Evolutionary conservation across 805 yeast genomes (phyloP), one percentile per base, ranked within the genome.

Genomic region (Candida ulmi): DNA sequence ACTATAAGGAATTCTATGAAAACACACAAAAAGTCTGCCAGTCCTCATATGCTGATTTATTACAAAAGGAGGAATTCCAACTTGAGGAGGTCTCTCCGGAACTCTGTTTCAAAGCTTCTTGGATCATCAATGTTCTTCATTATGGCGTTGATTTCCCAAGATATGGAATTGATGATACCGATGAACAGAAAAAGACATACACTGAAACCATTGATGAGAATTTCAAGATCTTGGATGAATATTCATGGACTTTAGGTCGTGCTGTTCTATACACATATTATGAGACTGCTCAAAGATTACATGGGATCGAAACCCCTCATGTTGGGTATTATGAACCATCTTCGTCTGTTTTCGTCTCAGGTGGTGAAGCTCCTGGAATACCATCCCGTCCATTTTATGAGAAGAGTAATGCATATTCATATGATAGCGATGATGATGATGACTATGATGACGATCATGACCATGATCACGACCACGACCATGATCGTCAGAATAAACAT

Each of bases 201-300:
- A 15, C 43, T 26, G 46, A 47, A 13, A 8, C 37, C 5, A 19
- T 21, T 6, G 38, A 37, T 47, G 60, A 65, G 25, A 61, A 70
- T 2, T 63, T 78, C 33, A 65, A 64, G 33, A 62, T 77, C 15
- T 70, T 71, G 23, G 61, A 67, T 25, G 60, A 68, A 3, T 73
- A 71, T 41, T 66, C 77, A 1, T 76, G 81, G 81, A 75, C 80
- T 6, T 51, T 72, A 37, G 82, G 81, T 5, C 57, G 80, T 27
- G 88, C 88, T 2, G 55, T 81, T 9, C 56, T 82, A 17, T 82
- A 82, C 52, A 75, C 83, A 4, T 71, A 69, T 44, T 77, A 67
- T 55, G 85, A 74, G 60, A 68, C 68, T 42, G 50, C 52, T 37
- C 33, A 35, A 47, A 38, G 33, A 53, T 24, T 31, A 39, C n/a